Conservation (phyloP, 371 early-diverging fungal species). For the Mortierella sp. region DNA sequence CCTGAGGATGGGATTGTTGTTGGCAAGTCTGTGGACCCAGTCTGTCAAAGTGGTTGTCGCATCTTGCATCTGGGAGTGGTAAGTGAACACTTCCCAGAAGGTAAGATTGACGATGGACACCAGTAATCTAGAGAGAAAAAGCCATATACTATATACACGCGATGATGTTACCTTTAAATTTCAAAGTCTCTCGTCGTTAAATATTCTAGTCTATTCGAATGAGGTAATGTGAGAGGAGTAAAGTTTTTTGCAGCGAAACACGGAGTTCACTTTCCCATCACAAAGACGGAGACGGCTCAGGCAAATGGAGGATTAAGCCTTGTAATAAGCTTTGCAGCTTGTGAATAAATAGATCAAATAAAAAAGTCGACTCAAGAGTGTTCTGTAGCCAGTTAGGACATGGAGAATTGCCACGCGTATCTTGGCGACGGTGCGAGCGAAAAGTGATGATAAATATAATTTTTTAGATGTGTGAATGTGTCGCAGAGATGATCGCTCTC, state of each 20-base stretch:
- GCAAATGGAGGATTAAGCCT: no score
- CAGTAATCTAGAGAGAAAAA: constrained; percentile 58
- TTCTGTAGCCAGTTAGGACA: no score
- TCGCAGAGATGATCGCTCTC: background rate
- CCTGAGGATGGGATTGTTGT: constrained; percentile 88
- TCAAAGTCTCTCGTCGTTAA: background rate
- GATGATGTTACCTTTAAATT: background rate
- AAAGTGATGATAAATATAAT: background rate
- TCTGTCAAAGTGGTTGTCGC: constrained; percentile 84
- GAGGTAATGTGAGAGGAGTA: no score
- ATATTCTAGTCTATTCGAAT: background rate
- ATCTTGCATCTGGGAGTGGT: constrained; percentile 87
- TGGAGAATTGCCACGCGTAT: no score
- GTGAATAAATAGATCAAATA: no score
- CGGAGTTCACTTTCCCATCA: no score
- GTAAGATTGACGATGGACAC: constrained; percentile 67
- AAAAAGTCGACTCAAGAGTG: no score
- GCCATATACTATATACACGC: background rate
- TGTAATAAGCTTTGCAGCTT: no score
- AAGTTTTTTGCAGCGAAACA: no score
- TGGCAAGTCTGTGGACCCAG: constrained; percentile 77
- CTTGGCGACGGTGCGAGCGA: background rate
- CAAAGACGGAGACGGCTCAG: no score
- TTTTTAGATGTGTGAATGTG: background rate
- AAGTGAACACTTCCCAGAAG: constrained; percentile 64